These are phyloP conservation scores for Argentina anserina DNA, from an alignment of 306 rosid species.

Conservation along the genomic window DNA sequence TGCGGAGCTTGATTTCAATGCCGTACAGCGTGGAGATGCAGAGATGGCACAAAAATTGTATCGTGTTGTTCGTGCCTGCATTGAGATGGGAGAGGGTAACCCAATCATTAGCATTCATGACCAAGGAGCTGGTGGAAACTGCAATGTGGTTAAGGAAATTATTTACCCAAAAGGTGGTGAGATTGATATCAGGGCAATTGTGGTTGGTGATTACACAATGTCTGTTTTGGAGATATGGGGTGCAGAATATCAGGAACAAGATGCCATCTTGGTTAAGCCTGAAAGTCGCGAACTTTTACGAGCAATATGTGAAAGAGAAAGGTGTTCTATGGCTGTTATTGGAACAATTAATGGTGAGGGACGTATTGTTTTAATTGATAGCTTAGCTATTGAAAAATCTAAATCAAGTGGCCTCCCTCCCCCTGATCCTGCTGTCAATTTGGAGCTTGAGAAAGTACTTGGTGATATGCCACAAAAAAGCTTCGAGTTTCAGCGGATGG, in stretches of 20 bases:
- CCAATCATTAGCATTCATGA: constrained; percentile 91
- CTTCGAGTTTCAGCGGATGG: constrained; percentile 55
- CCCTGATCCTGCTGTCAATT: constrained; percentile 74
- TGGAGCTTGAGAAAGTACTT: constrained; percentile 85
- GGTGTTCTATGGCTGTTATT: constrained; percentile 89
- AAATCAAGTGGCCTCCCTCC: constrained; percentile 52
- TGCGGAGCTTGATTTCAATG: constrained; percentile 91
- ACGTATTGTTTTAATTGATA: constrained; percentile 64
- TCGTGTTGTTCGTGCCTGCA: constrained; percentile 88
- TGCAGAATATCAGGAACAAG: constrained; percentile 94
- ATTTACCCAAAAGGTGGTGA: constrained; percentile 80
- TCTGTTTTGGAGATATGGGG: constrained; percentile 96
- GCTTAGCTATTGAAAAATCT: constrained; percentile 47
- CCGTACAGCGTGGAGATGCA: constrained; percentile 96
- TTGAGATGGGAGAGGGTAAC: constrained; percentile 85
- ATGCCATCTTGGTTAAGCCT: constrained; percentile 80
- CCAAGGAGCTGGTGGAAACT: constrained; percentile 95
- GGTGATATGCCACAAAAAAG: constrained; percentile 92
- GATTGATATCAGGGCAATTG: constrained; percentile 65
- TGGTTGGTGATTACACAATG: constrained; percentile 89
- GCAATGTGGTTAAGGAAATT: constrained; percentile 87
- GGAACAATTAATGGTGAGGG: constrained; percentile 79
- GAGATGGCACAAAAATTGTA: constrained; percentile 95
- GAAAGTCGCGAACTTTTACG: constrained; percentile 60
- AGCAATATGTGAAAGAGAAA: constrained; percentile 71